Conservation (phyloP, 352 stramenopile species). For the Globisporangium spinosum region DNA sequence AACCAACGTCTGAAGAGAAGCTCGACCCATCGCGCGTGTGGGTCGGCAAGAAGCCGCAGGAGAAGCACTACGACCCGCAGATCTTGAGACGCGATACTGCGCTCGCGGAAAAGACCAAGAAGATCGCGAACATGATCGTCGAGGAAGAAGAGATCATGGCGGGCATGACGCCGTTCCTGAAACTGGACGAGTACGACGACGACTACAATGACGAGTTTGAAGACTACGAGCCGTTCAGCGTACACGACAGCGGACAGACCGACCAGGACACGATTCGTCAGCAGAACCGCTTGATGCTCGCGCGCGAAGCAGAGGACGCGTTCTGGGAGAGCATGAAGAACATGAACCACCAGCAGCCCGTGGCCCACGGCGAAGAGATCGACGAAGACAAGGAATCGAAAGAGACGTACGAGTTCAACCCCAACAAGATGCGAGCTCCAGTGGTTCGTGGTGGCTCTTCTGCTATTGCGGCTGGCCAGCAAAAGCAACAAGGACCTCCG, state of each 20-base stretch:
- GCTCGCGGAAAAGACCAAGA: conserved; percentile 50
- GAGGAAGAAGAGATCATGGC: conserved; percentile 38
- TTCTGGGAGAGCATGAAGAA: conserved; percentile 77
- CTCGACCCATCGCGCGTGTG: conserved; percentile 47
- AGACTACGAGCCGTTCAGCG: conserved; percentile 67
- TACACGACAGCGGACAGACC: conserved; percentile 36
- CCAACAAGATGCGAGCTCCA: conserved; percentile 2
- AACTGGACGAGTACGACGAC: conserved; percentile 69
- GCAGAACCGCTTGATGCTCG: conserved; percentile 48
- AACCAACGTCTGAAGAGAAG: conserved; percentile 26
- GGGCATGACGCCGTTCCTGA: conserved; percentile 21
- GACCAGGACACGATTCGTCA: conserved; percentile 55
- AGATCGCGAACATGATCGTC: conserved; percentile 48
- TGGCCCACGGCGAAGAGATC: conserved; percentile 16
- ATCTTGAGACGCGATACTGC: conserved; percentile 40
- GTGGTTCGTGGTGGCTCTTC: not conserved
- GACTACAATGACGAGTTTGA: conserved; percentile 88
- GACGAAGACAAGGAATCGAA: conserved; percentile 24
- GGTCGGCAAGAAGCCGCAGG: conserved; percentile 60
- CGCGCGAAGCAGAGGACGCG: conserved; percentile 54
- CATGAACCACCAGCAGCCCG: conserved; percentile 29
- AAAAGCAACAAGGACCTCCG: conserved; percentile 18
- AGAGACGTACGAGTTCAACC: conserved; percentile 26
- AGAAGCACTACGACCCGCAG: conserved; percentile 60
- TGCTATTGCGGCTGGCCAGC: not conserved